Percentiles rank a stretch among this genome's conserved stretches.
Conservation (phyloP, 2,329 filamentous ascomycete species). For the Lasiodiplodia citricola region DNA sequence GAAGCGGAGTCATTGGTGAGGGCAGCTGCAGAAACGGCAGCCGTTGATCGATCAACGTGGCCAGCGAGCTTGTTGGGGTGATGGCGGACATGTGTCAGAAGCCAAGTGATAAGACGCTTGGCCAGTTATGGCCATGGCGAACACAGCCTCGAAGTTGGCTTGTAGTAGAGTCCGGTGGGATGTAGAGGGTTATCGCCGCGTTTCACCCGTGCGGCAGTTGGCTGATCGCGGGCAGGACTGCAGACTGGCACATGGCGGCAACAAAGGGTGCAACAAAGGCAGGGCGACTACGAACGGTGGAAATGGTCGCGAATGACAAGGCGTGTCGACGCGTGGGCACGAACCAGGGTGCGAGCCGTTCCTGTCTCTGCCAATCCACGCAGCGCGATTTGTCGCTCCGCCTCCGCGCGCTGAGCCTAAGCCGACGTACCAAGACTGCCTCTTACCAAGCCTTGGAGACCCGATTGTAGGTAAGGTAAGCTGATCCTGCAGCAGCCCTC, state of each 20-base stretch:
- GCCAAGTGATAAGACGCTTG: conserved; percentile 13
- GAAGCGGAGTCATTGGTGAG: not conserved
- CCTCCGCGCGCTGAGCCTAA: conserved; percentile 23
- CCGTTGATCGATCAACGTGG: conserved; percentile 19
- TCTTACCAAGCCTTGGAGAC: conserved; percentile 19
- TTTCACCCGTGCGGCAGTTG: not conserved
- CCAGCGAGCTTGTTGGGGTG: conserved; percentile 4
- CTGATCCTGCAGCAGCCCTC: conserved; percentile 20
- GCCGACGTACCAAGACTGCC: conserved; percentile 13
- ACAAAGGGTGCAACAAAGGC: not conserved
- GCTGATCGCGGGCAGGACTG: not conserved
- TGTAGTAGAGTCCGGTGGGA: not conserved
- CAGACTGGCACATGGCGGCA: not conserved
- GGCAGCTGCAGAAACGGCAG: not conserved
- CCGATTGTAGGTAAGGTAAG: conserved; percentile 26
- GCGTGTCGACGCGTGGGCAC: not conserved
- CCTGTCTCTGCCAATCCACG: conserved; percentile 16
- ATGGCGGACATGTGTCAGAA: conserved; percentile 25
- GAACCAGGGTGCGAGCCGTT: not conserved
- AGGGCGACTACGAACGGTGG: not conserved
- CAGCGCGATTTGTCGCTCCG: conserved; percentile 9
- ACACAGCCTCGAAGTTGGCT: not conserved
- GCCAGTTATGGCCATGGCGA: not conserved
- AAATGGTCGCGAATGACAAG: not conserved
- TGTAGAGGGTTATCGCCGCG: not conserved